phyloP scores from a whole-genome alignment of 1,284 basidiomycete genomes.

The Pseudozyma tsukubaensis region DNA sequence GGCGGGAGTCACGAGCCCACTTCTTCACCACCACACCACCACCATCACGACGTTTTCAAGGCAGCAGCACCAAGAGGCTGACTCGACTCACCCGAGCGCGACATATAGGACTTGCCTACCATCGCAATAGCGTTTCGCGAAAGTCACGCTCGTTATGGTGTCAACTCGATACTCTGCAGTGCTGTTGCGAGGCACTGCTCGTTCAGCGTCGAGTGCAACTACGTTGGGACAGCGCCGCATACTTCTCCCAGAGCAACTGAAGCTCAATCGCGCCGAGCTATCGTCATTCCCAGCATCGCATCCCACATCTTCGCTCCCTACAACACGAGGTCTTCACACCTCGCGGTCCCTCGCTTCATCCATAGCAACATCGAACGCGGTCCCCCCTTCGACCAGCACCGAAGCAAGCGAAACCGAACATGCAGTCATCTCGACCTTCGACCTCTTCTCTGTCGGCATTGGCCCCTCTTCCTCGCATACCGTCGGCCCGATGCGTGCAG shows the following conservation, averaged over 20 bases:
- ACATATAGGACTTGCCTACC: neutral
- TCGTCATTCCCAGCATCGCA: neutral
- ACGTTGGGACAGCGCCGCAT: neutral
- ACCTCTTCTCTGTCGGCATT: constrained; percentile 90
- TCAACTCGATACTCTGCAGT: constrained; percentile 10
- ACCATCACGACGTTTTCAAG: constrained; percentile 3
- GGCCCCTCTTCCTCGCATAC: constrained; percentile 73
- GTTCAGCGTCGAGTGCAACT: constrained; percentile 2
- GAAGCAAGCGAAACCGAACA: constrained; percentile 74
- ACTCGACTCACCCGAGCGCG: neutral
- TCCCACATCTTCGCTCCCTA: neutral
- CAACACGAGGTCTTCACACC: constrained; percentile 11
- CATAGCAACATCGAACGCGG: neutral
- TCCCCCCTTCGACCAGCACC: constrained; percentile 5
- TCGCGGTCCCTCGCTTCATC: constrained; percentile 1
- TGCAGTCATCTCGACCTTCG: constrained; percentile 81
- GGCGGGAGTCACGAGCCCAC: neutral
- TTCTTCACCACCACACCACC: constrained; percentile 8
- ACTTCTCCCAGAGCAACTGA: neutral
- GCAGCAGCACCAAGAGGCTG: neutral
- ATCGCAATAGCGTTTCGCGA: too few species aligned
- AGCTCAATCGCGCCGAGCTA: neutral
- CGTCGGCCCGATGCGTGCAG: constrained; percentile 87
- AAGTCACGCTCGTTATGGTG: constrained; percentile 7
- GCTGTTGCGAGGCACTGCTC: constrained; percentile 21